These are phyloP conservation scores for Trichoderma cornu-damae DNA, from an alignment of 2,329 filamentous ascomycete species.

Conservation along the genomic window DNA sequence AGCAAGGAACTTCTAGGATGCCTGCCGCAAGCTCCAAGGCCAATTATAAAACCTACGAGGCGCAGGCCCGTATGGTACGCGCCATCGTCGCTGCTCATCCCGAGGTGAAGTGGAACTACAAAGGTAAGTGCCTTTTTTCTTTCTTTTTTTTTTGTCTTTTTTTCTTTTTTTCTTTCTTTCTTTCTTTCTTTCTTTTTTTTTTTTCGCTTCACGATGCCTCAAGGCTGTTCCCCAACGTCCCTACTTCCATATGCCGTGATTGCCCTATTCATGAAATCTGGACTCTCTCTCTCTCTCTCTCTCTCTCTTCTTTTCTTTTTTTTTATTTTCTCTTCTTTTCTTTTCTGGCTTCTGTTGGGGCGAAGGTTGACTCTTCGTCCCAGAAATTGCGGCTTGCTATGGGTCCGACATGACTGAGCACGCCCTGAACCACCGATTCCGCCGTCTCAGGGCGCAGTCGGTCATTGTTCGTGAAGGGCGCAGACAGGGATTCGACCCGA, in stretches of 20 bases:
- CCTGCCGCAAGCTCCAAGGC: slow-evolving; percentile 39
- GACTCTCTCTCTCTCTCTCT: background rate
- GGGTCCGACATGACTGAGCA: slow-evolving; percentile 46
- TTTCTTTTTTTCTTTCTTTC: too few species aligned
- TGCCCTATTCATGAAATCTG: background rate
- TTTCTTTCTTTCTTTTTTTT: background rate
- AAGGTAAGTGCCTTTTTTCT: slow-evolving; percentile 43
- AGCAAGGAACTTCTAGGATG: slow-evolving; percentile 41
- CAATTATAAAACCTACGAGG: slow-evolving; percentile 57
- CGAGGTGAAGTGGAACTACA: slow-evolving; percentile 53
- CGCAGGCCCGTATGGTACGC: slow-evolving; percentile 54
- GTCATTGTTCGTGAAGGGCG: slow-evolving; percentile 36
- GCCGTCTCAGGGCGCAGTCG: slow-evolving; percentile 41
- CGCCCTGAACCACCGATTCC: slow-evolving; percentile 49
- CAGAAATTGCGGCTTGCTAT: slow-evolving; percentile 45
- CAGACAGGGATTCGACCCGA: slow-evolving; percentile 37
- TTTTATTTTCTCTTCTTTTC: background rate
- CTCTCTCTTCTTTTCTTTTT: background rate
- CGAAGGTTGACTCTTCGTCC: slow-evolving; percentile 32
- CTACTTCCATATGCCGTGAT: background rate
- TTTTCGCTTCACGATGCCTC: background rate
- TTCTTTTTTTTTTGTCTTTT: background rate
- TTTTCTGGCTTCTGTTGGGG: slow-evolving; percentile 19
- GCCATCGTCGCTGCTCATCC: slow-evolving; percentile 56
- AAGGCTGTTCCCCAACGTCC: too few species aligned